Percentiles rank a stretch among this genome's conserved stretches.
phyloP scores from a whole-genome alignment of 345 rosid species.

The Stellera chamaejasme region DNA sequence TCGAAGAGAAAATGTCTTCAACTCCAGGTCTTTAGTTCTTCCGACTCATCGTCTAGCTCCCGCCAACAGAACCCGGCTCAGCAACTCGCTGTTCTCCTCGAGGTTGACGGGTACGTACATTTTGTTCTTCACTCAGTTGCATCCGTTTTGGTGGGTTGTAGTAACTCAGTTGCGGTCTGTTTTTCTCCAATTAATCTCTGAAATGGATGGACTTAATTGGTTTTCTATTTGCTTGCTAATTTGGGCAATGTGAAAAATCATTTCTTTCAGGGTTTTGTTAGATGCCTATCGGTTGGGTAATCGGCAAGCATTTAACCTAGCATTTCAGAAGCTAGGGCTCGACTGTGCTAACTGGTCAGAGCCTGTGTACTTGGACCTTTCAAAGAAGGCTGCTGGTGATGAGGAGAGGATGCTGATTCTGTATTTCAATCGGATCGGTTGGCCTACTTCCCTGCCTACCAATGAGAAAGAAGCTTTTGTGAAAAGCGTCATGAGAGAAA shows the following conservation, averaged over 20 bases:
- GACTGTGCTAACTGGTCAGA: conserved; percentile 95
- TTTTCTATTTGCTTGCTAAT: not conserved
- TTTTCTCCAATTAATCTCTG: not conserved
- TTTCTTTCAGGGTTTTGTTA: conserved; percentile 55
- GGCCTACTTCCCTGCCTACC: conserved; percentile 93
- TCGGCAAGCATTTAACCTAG: conserved; percentile 85
- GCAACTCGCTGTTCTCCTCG: conserved; percentile 70
- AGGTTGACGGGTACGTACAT: conserved; percentile 76
- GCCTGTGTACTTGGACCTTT: conserved; percentile 72
- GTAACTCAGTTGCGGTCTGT: not conserved
- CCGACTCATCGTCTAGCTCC: conserved; percentile 28
- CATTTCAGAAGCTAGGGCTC: conserved; percentile 89
- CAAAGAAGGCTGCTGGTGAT: conserved; percentile 77
- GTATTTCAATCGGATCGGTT: conserved; percentile 83
- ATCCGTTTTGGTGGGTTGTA: not conserved
- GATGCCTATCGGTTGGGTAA: conserved; percentile 75
- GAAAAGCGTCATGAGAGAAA: conserved; percentile 59
- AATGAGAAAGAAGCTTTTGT: conserved; percentile 65
- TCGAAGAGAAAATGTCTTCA: conserved; percentile 23
- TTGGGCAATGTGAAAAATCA: not conserved
- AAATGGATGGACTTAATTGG: too few relatives aligned
- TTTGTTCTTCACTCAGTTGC: not conserved
- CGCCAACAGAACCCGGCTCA: conserved; percentile 30
- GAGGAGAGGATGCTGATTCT: conserved; percentile 85
- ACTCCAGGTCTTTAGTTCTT: conserved; percentile 25